Base-by-base conservation (phyloP, 108 stramenopile species). In the Cylindrotheca closterium region DNA sequence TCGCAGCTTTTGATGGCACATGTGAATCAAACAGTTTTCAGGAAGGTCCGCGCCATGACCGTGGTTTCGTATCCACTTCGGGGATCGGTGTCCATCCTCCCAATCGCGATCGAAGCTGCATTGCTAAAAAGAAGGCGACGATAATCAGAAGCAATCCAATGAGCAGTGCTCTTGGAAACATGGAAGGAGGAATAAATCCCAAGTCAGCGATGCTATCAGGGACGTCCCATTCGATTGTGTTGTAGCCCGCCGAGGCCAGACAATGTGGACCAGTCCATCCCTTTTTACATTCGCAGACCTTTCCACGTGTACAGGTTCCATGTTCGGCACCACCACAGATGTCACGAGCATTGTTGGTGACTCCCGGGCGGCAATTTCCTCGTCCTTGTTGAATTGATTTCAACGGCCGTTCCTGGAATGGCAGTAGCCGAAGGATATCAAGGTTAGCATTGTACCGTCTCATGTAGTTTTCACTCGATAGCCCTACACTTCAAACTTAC, bases 251-350 rank as follows among this genome's bases (percentile, higher is more conserved):
- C 18, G 71, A 70, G 26, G 82, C 77, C 60, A 91, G 62, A 60
- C 94, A 95, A 52, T 92, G 77, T n/a, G 91, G 89, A 18, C 94
- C 94, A 19, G 89, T 91, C 89, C 89, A 95, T 30, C 79, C 79
- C 2, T 47, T 63, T 1, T 55, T 66, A 67, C 94, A 95, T 60
- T 75, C 68, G 61, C 94, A 95, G 0, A 77, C 80, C 18, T 73
- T 69, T 15, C 80, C 76, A 34, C 62, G 37, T 0, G 71, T 81
- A 63, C 91, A 91, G 3, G 59, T 53, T 17, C 94, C 91, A 50
- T 79, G 63, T 25, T 82, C 48, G 15, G 37, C 29, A 18, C 89
- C 91, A 49, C 94, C 94, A 69, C 94, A 95, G 1, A 74, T 33
- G 19, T 73, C 58, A 18, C 73, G 46, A 0, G 49, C 47, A 7